Evolutionary conservation across 2,329 filamentous ascomycete species (phyloP), one percentile per base, ranked within the genome.

Genomic region (Nakataea oryzae): DNA sequence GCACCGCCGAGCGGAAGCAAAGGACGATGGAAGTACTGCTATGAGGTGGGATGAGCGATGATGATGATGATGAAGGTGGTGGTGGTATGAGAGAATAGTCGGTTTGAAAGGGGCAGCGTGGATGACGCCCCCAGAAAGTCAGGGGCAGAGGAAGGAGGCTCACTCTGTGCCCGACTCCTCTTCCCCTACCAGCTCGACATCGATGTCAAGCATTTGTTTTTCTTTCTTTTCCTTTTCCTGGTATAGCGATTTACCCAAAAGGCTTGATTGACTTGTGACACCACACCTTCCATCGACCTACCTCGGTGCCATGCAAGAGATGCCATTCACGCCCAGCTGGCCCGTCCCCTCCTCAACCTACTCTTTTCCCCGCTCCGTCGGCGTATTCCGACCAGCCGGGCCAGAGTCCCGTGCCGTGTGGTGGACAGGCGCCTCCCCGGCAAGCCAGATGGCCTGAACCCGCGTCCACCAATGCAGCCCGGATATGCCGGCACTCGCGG

Each of bases 221-320:
- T 62, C 28, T 61, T 57, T 62, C 59, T 61, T 65, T 62, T 61
- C 24, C 29, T 64, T 59, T 63, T 47, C 62, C 50, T 58, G 50
- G 60, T 30, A 55, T 61, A 61, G 60, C 60, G 57, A 62, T 59
- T 50, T 50, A 60, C 28, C 29, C 56, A 62, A 65, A 68, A 69
- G 64, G 66, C 67, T 69, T 69, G 67, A 66, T 69, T 67, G 65
- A 67, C 66, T 69, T 65, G 63, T 66, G 54, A 50, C 32, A 58
- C 26, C 29, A 58, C 57, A 41, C 28, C 57, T 32, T 57, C 32
- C 34, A 14, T 9, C 57, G 6, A 34, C 29, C 57, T 24, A 11
- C 32, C 57, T 28, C 29, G 34, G 9, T 11, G 17, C 21, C 14
- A 28, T 21, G 2, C 28, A 32, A 13, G 3, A 27, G 24, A 24